Percentiles rank a stretch among this genome's conserved stretches.
Evolutionary conservation across 352 stramenopile species (phyloP).

Genomic region (Phytopythium ostracodes): DNA sequence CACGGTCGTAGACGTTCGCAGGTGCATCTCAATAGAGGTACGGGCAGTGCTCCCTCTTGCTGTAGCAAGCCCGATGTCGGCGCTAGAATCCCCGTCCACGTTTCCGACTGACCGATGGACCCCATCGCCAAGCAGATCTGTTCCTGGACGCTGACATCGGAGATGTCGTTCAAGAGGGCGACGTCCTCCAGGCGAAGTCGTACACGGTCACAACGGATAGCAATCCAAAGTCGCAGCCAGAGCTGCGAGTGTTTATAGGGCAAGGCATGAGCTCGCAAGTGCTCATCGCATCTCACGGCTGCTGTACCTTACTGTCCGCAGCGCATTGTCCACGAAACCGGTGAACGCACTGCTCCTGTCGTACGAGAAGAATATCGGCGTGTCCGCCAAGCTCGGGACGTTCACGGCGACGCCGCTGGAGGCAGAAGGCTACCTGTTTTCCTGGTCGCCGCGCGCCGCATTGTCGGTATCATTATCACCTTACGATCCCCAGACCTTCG

Average conservation of each 20-base stretch:
- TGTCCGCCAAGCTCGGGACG: neutral
- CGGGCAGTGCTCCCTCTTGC: neutral
- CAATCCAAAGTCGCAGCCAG: neutral
- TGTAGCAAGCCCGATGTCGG: too few species aligned
- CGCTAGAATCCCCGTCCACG: neutral
- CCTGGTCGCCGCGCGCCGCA: neutral
- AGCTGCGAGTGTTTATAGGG: neutral
- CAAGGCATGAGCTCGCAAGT: too few species aligned
- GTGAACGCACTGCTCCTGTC: neutral
- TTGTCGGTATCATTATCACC: neutral
- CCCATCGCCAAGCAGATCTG: too few species aligned
- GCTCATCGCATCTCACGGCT: neutral
- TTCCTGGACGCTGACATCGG: neutral
- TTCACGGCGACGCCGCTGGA: constrained; percentile 1
- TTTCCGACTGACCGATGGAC: too few species aligned
- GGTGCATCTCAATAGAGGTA: neutral
- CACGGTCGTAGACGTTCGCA: neutral
- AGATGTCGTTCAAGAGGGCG: neutral
- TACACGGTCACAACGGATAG: neutral
- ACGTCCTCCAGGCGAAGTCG: neutral
- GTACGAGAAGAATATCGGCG: neutral
- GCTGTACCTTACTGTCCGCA: too few species aligned
- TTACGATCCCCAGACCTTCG: neutral
- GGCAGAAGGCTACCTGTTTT: neutral
- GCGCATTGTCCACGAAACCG: neutral